Percentiles rank a stretch among this genome's conserved stretches.
Conservation (phyloP, 1,284 basidiomycete species). For the Irpex lacteus region DNA sequence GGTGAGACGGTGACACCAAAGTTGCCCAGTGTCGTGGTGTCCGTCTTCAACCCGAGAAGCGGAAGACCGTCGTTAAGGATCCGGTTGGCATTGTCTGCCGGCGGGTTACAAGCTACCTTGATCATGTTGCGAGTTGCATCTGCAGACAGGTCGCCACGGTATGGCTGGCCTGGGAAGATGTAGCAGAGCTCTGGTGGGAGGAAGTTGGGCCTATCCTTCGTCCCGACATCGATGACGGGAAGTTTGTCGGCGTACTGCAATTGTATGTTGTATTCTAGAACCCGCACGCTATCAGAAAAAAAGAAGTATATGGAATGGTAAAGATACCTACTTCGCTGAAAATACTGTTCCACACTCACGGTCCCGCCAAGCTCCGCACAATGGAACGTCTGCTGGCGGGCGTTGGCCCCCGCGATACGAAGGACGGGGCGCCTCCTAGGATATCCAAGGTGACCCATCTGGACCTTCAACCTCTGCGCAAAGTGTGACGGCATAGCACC, state of each 20-base stretch:
- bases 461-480: slow-evolving; percentile 52
- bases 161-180: slow-evolving; percentile 54
- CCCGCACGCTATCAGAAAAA: not conserved
- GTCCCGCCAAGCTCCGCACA: slow-evolving; percentile 48
- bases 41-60: slow-evolving; percentile 43
- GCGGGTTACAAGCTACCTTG: slow-evolving; percentile 55
- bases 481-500: slow-evolving; percentile 50
- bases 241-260: slow-evolving; percentile 49
- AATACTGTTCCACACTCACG: slow-evolving; percentile 62
- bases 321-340: slow-evolving; percentile 47
- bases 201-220: slow-evolving; percentile 36
- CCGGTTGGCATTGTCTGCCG: slow-evolving; percentile 50
- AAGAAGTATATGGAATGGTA: not conserved
- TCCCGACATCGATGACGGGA: slow-evolving; percentile 58
- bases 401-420: slow-evolving; percentile 41
- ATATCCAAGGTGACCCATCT: slow-evolving; percentile 54
- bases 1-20: slow-evolving; percentile 56
- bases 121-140: slow-evolving; percentile 66
- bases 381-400: slow-evolving; percentile 46
- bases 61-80: slow-evolving; percentile 58
- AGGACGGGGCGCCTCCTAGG: slow-evolving; percentile 48
- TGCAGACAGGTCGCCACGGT: slow-evolving; percentile 48
- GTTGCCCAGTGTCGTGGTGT: slow-evolving; percentile 32
- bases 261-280: slow-evolving; percentile 53
- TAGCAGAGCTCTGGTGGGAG: slow-evolving; percentile 71